These are phyloP conservation scores for Triticum turgidum DNA, from an alignment of 176 grass and related monocot genomes.

Conservation along the genomic window DNA sequence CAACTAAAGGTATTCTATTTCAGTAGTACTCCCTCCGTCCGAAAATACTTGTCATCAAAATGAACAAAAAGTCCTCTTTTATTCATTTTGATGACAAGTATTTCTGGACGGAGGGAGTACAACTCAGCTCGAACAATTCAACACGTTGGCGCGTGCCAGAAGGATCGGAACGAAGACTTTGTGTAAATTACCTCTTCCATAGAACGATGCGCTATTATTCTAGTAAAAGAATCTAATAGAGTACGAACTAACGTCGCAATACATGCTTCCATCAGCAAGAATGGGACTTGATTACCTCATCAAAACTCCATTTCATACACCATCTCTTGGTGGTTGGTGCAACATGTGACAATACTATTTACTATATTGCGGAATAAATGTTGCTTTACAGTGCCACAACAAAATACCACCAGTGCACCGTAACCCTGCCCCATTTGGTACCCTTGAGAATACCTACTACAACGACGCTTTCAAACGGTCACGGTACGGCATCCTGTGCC, in stretches of 20 bases:
- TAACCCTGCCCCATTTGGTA: too few species aligned
- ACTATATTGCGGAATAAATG: too few species aligned
- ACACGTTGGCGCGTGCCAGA: neutral
- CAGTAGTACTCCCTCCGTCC: neutral
- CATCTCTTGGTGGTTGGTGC: too few species aligned
- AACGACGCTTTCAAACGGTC: too few species aligned
- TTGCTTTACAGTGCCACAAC: too few species aligned
- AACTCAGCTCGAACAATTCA: constrained; percentile 25
- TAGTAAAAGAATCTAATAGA: neutral
- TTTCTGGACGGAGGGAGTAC: neutral
- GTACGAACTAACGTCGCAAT: neutral
- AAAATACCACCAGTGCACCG: too few species aligned
- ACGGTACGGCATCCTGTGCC: neutral
- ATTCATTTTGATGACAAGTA: too few species aligned
- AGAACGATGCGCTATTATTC: neutral
- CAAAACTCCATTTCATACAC: neutral
- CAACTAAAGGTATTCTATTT: neutral
- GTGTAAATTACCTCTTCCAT: neutral
- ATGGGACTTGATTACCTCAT: neutral
- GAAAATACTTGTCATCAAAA: too few species aligned
- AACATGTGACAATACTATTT: too few species aligned
- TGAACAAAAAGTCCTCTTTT: too few species aligned
- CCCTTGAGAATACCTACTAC: too few species aligned
- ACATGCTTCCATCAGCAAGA: neutral
- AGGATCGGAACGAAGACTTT: neutral